phyloP scores from a whole-genome alignment of 192 early-diverging fungal genomes.

The Podila horticola region DNA sequence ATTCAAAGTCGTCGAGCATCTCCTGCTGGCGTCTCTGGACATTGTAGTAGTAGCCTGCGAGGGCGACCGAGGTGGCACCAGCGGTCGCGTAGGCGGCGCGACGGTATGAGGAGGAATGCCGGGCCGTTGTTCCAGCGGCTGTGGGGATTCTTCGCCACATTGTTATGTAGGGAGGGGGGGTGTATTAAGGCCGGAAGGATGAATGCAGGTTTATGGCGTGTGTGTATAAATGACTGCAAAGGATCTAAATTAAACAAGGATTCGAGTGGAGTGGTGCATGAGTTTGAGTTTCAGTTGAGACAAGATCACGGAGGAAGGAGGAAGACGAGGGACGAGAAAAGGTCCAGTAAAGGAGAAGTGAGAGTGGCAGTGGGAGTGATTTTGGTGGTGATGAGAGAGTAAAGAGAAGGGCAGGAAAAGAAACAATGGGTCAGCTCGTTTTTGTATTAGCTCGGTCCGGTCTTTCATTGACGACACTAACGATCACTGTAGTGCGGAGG shows the following conservation, averaged over 20 bases:
- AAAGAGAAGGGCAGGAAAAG: background rate
- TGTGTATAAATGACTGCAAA: background rate
- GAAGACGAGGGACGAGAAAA: constrained; percentile 14
- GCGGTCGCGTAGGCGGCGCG: constrained; percentile 35
- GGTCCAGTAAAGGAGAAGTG: background rate
- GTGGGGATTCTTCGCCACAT: constrained; percentile 49
- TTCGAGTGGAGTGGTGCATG: constrained; percentile 9
- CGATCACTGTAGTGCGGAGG: too few species aligned
- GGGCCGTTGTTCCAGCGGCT: constrained; percentile 14
- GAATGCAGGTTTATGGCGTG: background rate
- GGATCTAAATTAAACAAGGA: constrained; percentile 11
- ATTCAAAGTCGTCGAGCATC: constrained; percentile 26
- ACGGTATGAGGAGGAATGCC: constrained; percentile 11
- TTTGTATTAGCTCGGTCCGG: background rate
- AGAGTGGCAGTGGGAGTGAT: background rate
- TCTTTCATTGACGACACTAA: background rate
- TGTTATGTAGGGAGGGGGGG: constrained; percentile 11
- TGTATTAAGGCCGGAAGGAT: background rate
- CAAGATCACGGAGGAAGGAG: constrained; percentile 19
- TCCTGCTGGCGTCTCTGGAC: constrained; percentile 2
- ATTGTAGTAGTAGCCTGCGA: constrained; percentile 37
- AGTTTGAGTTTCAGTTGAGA: constrained; percentile 7
- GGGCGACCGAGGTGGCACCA: constrained; percentile 32
- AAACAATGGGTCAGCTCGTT: background rate
- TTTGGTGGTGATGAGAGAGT: background rate